A percentile compares a stretch with the other conserved stretches of the same genome.
Evolutionary conservation across 2,329 filamentous ascomycete genomes (phyloP).

Genomic region (Alternaria metachromatica): DNA sequence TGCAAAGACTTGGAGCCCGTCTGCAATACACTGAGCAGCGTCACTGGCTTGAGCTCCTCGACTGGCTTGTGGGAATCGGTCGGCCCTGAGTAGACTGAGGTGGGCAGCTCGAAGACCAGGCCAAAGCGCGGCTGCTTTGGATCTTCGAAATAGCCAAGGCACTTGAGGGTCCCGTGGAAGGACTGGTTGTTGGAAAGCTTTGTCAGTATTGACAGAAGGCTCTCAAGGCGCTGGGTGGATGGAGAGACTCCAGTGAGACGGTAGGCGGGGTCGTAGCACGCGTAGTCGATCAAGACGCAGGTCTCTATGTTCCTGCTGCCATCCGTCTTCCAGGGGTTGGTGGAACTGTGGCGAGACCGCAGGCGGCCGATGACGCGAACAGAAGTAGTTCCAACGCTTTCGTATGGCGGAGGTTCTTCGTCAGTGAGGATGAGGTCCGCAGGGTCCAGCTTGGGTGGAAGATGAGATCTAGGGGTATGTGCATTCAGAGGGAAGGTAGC

Average conservation of each 20-base stretch:
- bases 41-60: conserved; percentile 51
- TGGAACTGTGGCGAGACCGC: conserved; percentile 42
- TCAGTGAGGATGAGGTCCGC: conserved; percentile 53
- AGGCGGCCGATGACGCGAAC: conserved; percentile 56
- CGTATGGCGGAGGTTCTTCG: conserved; percentile 58
- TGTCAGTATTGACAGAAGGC: conserved; percentile 44
- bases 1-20: conserved; percentile 54
- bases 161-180: conserved; percentile 60
- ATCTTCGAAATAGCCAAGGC: conserved; percentile 76
- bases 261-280: conserved; percentile 57
- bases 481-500: conserved; percentile 39
- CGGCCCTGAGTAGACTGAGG: conserved; percentile 51
- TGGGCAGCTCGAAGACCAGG: conserved; percentile 76
- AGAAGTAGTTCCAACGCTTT: conserved; percentile 54
- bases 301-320: conserved; percentile 48
- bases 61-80: conserved; percentile 61
- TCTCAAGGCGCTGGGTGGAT: conserved; percentile 54
- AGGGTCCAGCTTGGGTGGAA: conserved; percentile 54
- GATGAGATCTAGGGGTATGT: conserved; percentile 28
- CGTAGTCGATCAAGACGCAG: conserved; percentile 75
- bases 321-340: conserved; percentile 49
- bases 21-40: conserved; percentile 57
- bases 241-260: conserved; percentile 56
- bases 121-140: conserved; percentile 72
- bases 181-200: conserved; percentile 42